A percentile compares a stretch with the other conserved stretches of the same genome.
These are phyloP conservation scores for Komagataella kurtzmanii DNA, from an alignment of 805 yeast genomes.

Conservation along the genomic window DNA sequence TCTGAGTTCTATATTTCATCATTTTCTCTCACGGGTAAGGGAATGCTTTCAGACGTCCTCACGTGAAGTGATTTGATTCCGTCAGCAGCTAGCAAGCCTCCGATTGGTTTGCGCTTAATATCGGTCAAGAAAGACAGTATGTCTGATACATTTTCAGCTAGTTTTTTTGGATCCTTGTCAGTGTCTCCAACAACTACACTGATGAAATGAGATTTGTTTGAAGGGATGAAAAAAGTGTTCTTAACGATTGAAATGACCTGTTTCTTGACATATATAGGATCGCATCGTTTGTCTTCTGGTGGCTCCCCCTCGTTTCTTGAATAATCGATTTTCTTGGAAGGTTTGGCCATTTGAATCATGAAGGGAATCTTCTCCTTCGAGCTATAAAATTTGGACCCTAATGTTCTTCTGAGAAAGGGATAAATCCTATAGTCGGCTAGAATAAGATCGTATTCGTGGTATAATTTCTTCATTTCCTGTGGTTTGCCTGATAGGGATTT, in stretches of 20 bases:
- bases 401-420: slow-evolving; percentile 39
- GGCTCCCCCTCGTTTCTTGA: slow-evolving; percentile 17
- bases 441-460: slow-evolving; percentile 51
- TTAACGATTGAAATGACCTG: slow-evolving; percentile 55
- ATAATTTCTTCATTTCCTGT: slow-evolving; percentile 31
- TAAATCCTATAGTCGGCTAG: slow-evolving; percentile 60
- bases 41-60: slow-evolving; percentile 46
- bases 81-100: slow-evolving; percentile 37
- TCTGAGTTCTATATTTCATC: background rate
- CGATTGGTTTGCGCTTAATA: slow-evolving; percentile 34
- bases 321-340: slow-evolving; percentile 18
- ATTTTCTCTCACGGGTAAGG: background rate
- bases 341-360: slow-evolving; percentile 47
- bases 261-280: slow-evolving; percentile 45
- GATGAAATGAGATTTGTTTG: slow-evolving; percentile 40
- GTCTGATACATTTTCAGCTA: slow-evolving; percentile 39
- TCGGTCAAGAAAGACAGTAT: slow-evolving; percentile 34
- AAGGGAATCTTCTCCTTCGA: slow-evolving; percentile 56
- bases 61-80: slow-evolving; percentile 39
- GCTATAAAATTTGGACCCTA: slow-evolving; percentile 49
- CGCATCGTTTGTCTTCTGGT: slow-evolving; percentile 45
- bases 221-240: slow-evolving; percentile 48
- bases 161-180: slow-evolving; percentile 24
- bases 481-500: slow-evolving; percentile 30
- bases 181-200: slow-evolving; percentile 47